phyloP scores from a whole-genome alignment of 768 basidiomycete genomes.

The Amanita molliuscula region DNA sequence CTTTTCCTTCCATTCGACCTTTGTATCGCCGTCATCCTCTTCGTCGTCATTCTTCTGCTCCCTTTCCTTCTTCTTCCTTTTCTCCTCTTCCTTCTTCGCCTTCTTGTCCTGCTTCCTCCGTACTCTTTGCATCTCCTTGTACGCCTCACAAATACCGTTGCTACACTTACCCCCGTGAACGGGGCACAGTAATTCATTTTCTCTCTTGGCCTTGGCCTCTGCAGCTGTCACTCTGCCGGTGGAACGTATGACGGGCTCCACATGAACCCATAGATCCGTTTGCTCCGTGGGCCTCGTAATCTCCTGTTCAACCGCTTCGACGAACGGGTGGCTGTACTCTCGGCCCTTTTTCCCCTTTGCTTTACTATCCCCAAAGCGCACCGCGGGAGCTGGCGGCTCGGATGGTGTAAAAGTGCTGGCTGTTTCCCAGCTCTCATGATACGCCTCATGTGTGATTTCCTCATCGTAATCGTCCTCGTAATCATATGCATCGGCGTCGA shows the following conservation, averaged over 20 bases:
- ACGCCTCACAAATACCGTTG: background rate
- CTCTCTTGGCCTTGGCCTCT: background rate
- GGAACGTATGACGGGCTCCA: background rate
- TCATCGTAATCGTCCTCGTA: constrained; percentile 1
- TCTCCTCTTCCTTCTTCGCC: background rate
- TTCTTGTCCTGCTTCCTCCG: background rate
- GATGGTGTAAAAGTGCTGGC: background rate
- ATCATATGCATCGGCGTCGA: background rate
- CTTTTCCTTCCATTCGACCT: background rate
- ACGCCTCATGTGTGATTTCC: background rate
- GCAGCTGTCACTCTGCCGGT: background rate
- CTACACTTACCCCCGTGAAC: background rate
- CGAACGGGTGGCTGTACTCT: background rate
- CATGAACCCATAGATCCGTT: background rate
- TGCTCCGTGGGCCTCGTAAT: background rate
- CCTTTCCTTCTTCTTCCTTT: background rate
- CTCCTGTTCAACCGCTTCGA: background rate
- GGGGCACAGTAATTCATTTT: background rate
- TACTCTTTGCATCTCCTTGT: background rate
- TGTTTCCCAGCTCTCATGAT: background rate
- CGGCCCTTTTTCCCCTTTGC: background rate
- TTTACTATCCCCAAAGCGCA: background rate
- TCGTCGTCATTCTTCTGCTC: too few species aligned
- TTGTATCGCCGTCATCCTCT: too few species aligned
- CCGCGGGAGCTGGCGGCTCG: background rate